Percentiles rank a stretch among this genome's conserved stretches.
Evolutionary conservation across 805 yeast genomes (phyloP).

Genomic region (Starmerella cellae): DNA sequence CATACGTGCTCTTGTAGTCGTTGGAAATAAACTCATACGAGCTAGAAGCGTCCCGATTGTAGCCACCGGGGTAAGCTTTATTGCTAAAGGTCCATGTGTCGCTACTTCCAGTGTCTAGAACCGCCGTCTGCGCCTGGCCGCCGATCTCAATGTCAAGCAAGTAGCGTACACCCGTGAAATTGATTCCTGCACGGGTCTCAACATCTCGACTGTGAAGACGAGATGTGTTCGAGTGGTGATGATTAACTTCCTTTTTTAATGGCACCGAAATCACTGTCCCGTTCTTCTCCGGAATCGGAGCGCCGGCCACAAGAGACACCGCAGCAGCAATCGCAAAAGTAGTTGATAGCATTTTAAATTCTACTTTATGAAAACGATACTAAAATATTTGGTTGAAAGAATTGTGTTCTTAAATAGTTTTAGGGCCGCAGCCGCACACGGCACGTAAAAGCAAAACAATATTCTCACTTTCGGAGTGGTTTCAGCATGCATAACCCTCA

Average conservation of each 20-base stretch:
- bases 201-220: not conserved
- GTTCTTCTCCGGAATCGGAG: not conserved
- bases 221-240: not conserved
- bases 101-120: constrained; percentile 59
- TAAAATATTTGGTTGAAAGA: too few relatives aligned
- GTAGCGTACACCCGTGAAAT: constrained; percentile 12
- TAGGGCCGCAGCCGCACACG: too few relatives aligned
- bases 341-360: too few relatives aligned
- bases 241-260: not conserved
- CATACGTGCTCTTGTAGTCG: constrained; percentile 7
- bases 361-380: too few relatives aligned
- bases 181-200: not conserved
- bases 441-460: too few relatives aligned
- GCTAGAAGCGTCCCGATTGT: constrained; percentile 18
- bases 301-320: not conserved
- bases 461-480: too few relatives aligned
- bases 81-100: constrained; percentile 46
- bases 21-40: constrained; percentile 13
- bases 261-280: not conserved
- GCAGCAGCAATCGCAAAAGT: not conserved
- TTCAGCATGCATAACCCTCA: too few relatives aligned
- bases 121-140: constrained; percentile 34
- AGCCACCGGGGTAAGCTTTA: constrained; percentile 17
- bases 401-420: too few relatives aligned
- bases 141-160: constrained; percentile 31